Evolutionary conservation across 2,329 filamentous ascomycete species (phyloP).

Genomic region (Fusarium dlaminii): DNA sequence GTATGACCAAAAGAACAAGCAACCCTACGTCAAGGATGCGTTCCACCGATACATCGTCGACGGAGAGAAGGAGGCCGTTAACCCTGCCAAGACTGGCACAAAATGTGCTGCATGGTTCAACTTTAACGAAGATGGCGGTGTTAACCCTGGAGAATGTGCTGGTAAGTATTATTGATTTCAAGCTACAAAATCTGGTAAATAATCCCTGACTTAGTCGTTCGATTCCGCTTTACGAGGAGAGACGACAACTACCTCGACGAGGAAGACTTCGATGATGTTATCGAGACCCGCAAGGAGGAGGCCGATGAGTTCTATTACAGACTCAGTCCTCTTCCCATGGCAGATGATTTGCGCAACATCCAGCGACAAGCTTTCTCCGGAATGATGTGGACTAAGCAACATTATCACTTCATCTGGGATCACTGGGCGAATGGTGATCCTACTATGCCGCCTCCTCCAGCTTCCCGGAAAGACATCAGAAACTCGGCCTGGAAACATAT

Average conservation of each 20-base stretch:
- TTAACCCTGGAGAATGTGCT: slow-evolving; percentile 89
- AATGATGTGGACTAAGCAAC: slow-evolving; percentile 99
- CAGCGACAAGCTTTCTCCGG: slow-evolving; percentile 93
- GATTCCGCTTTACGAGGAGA: slow-evolving; percentile 85
- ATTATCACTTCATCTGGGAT: slow-evolving; percentile 97
- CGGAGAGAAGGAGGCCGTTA: slow-evolving; percentile 81
- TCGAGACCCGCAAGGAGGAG: slow-evolving; percentile 86
- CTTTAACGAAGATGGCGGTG: slow-evolving; percentile 89
- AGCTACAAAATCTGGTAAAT: slow-evolving; percentile 32
- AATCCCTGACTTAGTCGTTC: slow-evolving; percentile 69
- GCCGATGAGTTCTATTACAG: slow-evolving; percentile 96
- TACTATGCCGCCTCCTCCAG: slow-evolving; percentile 84
- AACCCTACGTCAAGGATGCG: slow-evolving; percentile 91
- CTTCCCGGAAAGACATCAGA: slow-evolving; percentile 79
- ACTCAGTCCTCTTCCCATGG: slow-evolving; percentile 91
- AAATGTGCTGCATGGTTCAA: slow-evolving; percentile 92
- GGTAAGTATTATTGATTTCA: slow-evolving; percentile 64
- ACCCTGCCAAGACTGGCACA: slow-evolving; percentile 81
- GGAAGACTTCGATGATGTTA: slow-evolving; percentile 88
- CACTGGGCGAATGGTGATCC: slow-evolving; percentile 98
- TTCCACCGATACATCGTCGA: slow-evolving; percentile 91
- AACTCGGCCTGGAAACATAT: slow-evolving; percentile 95
- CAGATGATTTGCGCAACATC: slow-evolving; percentile 92
- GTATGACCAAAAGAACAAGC: slow-evolving; percentile 81
- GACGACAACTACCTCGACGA: slow-evolving; percentile 86